Evolutionary conservation across 148 eudicot genomes (phyloP).

Genomic region (Vaccinium vitisidaea): DNA sequence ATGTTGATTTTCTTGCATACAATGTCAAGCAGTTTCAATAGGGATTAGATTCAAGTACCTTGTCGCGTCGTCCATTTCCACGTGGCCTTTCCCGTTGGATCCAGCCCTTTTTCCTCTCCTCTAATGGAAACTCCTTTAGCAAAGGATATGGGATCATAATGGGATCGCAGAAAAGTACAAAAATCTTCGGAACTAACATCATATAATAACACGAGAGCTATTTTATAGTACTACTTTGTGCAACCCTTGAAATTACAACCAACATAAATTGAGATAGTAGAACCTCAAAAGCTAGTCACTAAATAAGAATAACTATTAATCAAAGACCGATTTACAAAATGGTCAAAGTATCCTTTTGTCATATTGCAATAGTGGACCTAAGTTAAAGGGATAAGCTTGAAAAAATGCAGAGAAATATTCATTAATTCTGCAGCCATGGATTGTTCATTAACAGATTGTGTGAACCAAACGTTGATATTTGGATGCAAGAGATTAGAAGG

Average conservation of each 20-base stretch:
- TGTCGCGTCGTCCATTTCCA: background rate
- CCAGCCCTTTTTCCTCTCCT: background rate
- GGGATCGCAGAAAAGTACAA: background rate
- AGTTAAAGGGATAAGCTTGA: background rate
- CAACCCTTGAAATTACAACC: background rate
- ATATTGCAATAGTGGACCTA: background rate
- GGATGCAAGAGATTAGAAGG: too few species aligned
- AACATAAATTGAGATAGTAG: background rate
- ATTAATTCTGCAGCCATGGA: too few species aligned
- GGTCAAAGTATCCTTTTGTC: background rate
- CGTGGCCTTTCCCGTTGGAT: background rate
- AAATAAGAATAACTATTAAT: background rate
- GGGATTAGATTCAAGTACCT: slow-evolving; percentile 2
- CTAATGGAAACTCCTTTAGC: background rate
- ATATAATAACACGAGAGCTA: background rate
- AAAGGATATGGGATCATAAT: background rate
- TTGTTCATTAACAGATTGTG: background rate
- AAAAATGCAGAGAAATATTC: too few species aligned
- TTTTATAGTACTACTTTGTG: background rate
- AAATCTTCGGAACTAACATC: background rate
- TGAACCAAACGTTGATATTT: background rate
- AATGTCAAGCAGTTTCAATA: background rate
- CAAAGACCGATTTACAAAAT: background rate
- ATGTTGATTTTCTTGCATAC: background rate
- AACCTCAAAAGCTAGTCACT: background rate